Conservation (phyloP, 768 basidiomycete genomes). For the Termitomyces sp. region DNA sequence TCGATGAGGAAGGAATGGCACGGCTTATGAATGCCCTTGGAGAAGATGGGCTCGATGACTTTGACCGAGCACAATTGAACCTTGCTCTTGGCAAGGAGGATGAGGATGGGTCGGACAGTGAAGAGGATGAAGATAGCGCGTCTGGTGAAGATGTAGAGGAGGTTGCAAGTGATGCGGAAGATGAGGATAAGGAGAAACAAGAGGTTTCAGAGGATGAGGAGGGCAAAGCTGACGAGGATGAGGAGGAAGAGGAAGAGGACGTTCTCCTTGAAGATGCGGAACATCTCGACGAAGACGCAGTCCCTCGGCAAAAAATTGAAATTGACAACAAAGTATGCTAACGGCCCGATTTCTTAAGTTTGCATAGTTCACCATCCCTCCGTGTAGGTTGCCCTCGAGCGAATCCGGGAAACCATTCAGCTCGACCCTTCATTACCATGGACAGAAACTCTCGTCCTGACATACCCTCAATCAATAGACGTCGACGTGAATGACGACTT, state of each 20-base stretch:
- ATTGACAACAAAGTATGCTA: constrained; percentile 73
- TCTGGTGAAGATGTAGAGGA: constrained; percentile 37
- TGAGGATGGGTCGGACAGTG: constrained; percentile 11
- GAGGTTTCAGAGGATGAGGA: constrained; percentile 17
- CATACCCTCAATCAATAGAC: constrained; percentile 70
- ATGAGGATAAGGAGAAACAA: constrained; percentile 20
- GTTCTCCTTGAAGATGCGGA: constrained; percentile 70
- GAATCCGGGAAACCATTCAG: constrained; percentile 75
- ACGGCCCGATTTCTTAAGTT: not conserved
- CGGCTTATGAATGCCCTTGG: constrained; percentile 55
- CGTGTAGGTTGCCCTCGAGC: constrained; percentile 66
- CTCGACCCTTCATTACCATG: constrained; percentile 74
- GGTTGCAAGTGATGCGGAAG: constrained; percentile 30
- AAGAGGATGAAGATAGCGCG: constrained; percentile 20
- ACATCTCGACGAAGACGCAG: constrained; percentile 73
- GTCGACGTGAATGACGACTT: constrained; percentile 86
- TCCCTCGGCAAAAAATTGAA: constrained; percentile 80
- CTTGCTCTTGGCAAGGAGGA: constrained; percentile 32
- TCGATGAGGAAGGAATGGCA: constrained; percentile 58
- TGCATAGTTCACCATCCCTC: not conserved
- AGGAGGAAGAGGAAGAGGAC: constrained; percentile 38
- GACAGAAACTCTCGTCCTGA: constrained; percentile 77
- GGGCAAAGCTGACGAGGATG: constrained; percentile 46
- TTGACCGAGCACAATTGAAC: constrained; percentile 54
- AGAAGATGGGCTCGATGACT: constrained; percentile 65